Conservation (phyloP, 164 flowering plant genomes). For the Piper longum region DNA sequence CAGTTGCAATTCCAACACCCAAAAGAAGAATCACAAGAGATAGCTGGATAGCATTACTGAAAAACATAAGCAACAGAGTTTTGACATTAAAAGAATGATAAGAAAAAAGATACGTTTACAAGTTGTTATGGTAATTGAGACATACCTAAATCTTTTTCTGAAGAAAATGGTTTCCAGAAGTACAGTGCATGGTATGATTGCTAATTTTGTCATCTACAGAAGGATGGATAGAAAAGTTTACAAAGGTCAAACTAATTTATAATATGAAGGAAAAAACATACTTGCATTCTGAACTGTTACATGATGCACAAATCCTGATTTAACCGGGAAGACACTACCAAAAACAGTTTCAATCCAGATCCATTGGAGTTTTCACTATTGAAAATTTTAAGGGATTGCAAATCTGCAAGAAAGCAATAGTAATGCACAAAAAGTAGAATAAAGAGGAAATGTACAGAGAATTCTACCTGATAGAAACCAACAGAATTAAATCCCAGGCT, state of each 20-base stretch:
- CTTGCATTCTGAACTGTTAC: no score
- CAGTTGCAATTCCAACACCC: slow-evolving; percentile 93
- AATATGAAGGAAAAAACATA: not conserved
- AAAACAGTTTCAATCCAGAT: no score
- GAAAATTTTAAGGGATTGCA: no score
- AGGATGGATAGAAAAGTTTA: not conserved
- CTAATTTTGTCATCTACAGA: slow-evolving; percentile 86
- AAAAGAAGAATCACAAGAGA: slow-evolving; percentile 57
- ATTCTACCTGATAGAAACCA: slow-evolving; percentile 82
- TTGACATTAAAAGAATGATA: not conserved
- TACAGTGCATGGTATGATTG: slow-evolving; percentile 92
- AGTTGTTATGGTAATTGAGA: not conserved
- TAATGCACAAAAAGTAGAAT: not conserved
- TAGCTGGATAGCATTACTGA: slow-evolving; percentile 62
- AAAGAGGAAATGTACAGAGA: no score
- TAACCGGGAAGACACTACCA: no score
- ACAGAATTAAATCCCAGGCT: slow-evolving; percentile 93
- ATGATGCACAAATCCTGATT: no score
- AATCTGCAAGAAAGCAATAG: no score
- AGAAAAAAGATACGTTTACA: not conserved
- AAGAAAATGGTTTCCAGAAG: slow-evolving; percentile 88
- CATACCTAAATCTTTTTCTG: slow-evolving; percentile 63
- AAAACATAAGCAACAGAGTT: slow-evolving; percentile 11
- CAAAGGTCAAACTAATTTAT: not conserved
- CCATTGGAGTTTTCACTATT: not conserved